A percentile compares a stretch with the other conserved stretches of the same genome.
These are phyloP conservation scores for Rosa hybrid DNA, from an alignment of 331 rosid species.

Conservation along the genomic window DNA sequence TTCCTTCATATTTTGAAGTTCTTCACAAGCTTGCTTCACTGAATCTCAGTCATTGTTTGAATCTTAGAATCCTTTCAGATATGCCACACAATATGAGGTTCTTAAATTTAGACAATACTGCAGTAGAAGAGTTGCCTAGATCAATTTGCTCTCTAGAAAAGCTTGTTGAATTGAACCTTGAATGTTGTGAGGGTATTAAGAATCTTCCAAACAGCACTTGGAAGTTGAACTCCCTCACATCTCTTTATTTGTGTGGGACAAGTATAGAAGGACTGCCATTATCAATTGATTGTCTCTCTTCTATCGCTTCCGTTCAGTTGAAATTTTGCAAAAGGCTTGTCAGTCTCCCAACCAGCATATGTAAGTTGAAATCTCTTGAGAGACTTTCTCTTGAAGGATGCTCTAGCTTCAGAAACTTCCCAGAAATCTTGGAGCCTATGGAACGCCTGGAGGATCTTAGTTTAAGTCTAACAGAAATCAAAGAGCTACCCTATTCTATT, in stretches of 20 bases:
- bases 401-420: background rate
- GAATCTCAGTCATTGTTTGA: background rate
- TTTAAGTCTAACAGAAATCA: background rate
- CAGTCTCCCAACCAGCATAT: background rate
- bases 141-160: background rate
- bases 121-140: background rate
- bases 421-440: slow-evolving; percentile 1
- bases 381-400: background rate
- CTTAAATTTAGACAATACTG: background rate
- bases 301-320: background rate
- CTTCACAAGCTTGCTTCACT: background rate
- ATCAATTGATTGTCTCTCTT: background rate
- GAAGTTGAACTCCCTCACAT: background rate
- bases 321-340: background rate
- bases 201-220: background rate
- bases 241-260: background rate
- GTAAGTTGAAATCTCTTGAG: background rate
- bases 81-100: background rate
- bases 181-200: background rate
- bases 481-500: background rate
- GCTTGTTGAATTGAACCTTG: background rate
- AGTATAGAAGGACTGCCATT: background rate
- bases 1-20: background rate
- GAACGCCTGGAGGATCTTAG: background rate
- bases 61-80: background rate